Percentiles rank a stretch among this genome's conserved stretches.
These are phyloP conservation scores for Hemisphaericaspora xylofermentans DNA, from an alignment of 1,139 yeast species.

Conservation along the genomic window DNA sequence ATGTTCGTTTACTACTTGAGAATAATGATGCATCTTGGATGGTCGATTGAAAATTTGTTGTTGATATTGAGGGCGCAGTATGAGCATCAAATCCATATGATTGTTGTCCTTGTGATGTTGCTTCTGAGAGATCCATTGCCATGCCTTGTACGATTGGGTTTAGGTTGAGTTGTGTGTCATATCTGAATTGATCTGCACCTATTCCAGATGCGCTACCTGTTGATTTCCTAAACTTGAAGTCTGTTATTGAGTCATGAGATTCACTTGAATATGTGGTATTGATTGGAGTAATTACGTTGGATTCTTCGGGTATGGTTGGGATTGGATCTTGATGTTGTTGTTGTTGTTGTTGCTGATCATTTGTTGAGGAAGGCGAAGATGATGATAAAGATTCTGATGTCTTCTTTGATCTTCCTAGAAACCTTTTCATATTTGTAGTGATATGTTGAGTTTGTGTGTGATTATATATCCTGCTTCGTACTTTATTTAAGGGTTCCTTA, in stretches of 20 bases:
- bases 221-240: conserved; percentile 22
- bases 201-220: conserved; percentile 11
- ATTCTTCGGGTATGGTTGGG: background rate
- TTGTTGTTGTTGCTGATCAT: conserved; percentile 1
- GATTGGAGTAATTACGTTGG: conserved; percentile 14
- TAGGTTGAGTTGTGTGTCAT: conserved; percentile 34
- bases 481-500: background rate
- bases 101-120: background rate
- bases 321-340: background rate
- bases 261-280: conserved; percentile 30
- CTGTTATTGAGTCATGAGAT: conserved; percentile 35
- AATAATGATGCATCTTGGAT: conserved; percentile 32
- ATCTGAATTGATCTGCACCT: conserved; percentile 11
- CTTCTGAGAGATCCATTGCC: conserved; percentile 7
- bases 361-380: conserved; percentile 1
- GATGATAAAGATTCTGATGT: background rate
- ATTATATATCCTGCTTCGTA: too few relatives aligned
- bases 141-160: conserved; percentile 39
- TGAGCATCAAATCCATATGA: background rate
- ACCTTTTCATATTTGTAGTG: conserved; percentile 3
- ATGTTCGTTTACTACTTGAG: conserved; percentile 33
- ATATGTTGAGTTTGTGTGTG: too few relatives aligned
- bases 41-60: conserved; percentile 6
- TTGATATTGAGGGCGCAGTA: conserved; percentile 2
- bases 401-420: conserved; percentile 5